Evolutionary conservation across 108 stramenopile species (phyloP).

Genomic region (Aurantiochytrium sp.): DNA sequence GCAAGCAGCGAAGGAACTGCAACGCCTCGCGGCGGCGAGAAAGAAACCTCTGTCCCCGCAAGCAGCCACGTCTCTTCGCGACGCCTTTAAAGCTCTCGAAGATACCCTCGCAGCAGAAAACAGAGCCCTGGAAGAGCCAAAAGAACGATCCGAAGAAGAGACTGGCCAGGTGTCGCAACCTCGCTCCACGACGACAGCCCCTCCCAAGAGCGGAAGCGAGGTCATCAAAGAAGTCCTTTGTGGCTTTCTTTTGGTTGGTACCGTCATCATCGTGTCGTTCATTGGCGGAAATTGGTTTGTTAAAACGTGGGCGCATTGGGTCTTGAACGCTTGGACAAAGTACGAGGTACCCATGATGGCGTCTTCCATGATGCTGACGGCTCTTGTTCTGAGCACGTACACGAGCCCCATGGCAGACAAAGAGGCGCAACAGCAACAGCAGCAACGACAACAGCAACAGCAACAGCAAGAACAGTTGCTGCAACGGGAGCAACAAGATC

Average conservation of each 20-base stretch:
- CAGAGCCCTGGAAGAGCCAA: too few relatives aligned
- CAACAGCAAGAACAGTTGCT: not conserved
- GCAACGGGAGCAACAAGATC: not conserved
- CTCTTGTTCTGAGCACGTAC: not conserved
- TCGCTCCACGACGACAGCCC: too few relatives aligned
- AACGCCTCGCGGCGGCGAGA: too few relatives aligned
- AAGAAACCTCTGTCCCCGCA: too few relatives aligned
- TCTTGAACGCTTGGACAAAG: not conserved
- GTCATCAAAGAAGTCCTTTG: not conserved
- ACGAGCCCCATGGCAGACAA: not conserved
- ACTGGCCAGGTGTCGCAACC: too few relatives aligned
- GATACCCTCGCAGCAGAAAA: too few relatives aligned
- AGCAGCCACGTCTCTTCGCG: too few relatives aligned
- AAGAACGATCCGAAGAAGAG: too few relatives aligned
- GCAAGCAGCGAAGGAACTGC: too few relatives aligned
- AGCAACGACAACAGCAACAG: not conserved
- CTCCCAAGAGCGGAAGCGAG: too few relatives aligned
- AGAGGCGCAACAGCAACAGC: not conserved
- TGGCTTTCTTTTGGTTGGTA: not conserved
- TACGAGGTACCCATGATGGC: not conserved
- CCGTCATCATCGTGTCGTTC: not conserved
- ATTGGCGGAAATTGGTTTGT: not conserved
- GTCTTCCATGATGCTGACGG: not conserved
- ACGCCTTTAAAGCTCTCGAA: too few relatives aligned
- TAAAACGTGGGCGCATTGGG: not conserved